Evolutionary conservation across 148 eudicot genomes (phyloP).

Genomic region (Linanthus parryae): DNA sequence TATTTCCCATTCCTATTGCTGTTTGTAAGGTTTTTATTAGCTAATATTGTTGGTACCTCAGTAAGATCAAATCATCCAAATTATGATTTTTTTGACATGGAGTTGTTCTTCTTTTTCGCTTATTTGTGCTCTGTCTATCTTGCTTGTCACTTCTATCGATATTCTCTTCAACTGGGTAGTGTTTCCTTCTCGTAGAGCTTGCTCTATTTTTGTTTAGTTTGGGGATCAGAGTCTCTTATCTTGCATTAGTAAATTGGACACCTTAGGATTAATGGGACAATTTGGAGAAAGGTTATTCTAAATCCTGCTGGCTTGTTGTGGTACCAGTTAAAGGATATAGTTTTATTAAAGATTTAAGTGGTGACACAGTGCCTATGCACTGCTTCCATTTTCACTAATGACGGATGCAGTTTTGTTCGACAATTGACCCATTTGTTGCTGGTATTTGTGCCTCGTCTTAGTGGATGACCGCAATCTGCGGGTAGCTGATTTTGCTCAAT

Average conservation of each 20-base stretch:
- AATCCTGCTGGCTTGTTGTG: constrained; percentile 9
- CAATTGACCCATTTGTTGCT: constrained; percentile 97
- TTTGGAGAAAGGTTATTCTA: constrained; percentile 6
- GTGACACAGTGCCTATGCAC: constrained; percentile 74
- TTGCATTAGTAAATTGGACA: not conserved
- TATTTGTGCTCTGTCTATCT: no score
- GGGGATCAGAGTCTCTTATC: constrained; percentile 1
- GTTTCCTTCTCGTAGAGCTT: not conserved
- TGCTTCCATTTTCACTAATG: constrained; percentile 79
- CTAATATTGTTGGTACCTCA: no score
- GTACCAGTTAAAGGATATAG: no score
- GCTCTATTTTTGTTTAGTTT: constrained; percentile 7
- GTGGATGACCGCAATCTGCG: constrained; percentile 99
- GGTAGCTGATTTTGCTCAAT: constrained; percentile 99
- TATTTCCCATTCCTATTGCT: no score
- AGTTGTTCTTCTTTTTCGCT: constrained; percentile 6
- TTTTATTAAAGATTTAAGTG: constrained; percentile 56
- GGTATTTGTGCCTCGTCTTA: constrained; percentile 98
- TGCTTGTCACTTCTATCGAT: no score
- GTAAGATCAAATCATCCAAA: no score
- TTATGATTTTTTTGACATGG: constrained; percentile 3
- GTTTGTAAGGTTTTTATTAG: constrained; percentile 10
- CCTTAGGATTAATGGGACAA: constrained; percentile 5
- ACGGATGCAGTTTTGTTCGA: constrained; percentile 95
- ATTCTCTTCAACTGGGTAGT: not conserved